Conservation (phyloP, 352 stramenopile species). For the Phytophthora boehmeriae region DNA sequence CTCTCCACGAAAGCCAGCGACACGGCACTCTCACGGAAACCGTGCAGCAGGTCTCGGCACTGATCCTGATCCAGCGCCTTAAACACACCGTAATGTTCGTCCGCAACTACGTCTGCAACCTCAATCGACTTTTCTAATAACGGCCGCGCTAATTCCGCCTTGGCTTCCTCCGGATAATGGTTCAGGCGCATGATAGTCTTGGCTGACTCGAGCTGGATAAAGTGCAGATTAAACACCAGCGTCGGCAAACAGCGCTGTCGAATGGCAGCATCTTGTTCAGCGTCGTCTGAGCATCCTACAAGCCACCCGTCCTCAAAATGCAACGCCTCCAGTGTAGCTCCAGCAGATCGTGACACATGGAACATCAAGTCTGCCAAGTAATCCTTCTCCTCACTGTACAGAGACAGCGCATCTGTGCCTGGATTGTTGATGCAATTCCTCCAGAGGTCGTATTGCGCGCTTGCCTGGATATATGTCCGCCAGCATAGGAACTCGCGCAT, state of each 20-base stretch:
- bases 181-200: constrained; percentile 73
- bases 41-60: constrained; percentile 67
- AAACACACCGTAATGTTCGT: constrained; percentile 78
- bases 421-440: constrained; percentile 53
- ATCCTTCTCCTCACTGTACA: constrained; percentile 83
- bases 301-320: constrained; percentile 87
- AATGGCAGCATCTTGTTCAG: constrained; percentile 47
- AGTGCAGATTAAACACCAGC: constrained; percentile 78
- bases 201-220: constrained; percentile 78
- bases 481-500: constrained; percentile 75
- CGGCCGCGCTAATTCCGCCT: constrained; percentile 58
- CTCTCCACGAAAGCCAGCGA: constrained; percentile 63
- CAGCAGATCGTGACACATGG: constrained; percentile 59
- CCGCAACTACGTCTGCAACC: constrained; percentile 78
- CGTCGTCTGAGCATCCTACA: constrained; percentile 48
- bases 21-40: constrained; percentile 73
- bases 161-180: constrained; percentile 63
- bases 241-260: constrained; percentile 66
- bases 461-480: constrained; percentile 72
- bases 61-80: constrained; percentile 64
- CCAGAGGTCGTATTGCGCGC: constrained; percentile 74
- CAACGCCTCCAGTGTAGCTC: constrained; percentile 66
- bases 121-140: constrained; percentile 78
- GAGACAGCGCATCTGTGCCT: constrained; percentile 26
- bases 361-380: constrained; percentile 81